Conservation (phyloP, 2,329 filamentous ascomycete species). For the Pestalotiopsis sp. region DNA sequence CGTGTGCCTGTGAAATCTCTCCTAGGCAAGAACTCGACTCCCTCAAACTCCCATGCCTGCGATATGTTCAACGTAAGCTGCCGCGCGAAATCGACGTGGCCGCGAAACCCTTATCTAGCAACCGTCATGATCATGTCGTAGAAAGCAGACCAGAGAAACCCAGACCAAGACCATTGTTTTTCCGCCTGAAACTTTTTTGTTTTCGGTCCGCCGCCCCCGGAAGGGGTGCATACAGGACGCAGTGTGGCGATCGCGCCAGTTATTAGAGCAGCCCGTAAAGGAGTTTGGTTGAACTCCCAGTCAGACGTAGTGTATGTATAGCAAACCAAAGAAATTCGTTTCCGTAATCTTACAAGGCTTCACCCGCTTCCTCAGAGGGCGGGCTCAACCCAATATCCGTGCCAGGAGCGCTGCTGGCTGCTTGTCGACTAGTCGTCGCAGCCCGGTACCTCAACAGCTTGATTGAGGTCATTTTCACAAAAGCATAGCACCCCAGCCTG, state of each 20-base stretch:
- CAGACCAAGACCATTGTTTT: conserved; percentile 4
- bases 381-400: background rate
- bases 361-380: background rate
- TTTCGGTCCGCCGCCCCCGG: background rate
- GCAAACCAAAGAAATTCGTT: conserved; percentile 10
- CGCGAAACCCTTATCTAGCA: background rate
- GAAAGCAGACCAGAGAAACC: background rate
- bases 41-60: conserved; percentile 12
- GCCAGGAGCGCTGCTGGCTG: background rate
- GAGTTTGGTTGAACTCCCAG: background rate
- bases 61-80: conserved; percentile 3
- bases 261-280: background rate
- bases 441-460: no score
- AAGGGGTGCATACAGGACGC: background rate
- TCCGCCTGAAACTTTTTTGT: background rate
- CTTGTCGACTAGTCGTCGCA: no score
- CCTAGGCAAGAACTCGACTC: conserved; percentile 8
- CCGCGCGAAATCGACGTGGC: background rate
- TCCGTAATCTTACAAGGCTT: background rate
- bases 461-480: no score
- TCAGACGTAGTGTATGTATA: conserved; percentile 1
- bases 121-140: conserved; percentile 3
- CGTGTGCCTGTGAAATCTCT: conserved; percentile 8
- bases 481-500: no score
- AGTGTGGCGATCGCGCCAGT: background rate